Conservation (phyloP, 768 basidiomycete species). For the Candolleomyces eurysporus region DNA sequence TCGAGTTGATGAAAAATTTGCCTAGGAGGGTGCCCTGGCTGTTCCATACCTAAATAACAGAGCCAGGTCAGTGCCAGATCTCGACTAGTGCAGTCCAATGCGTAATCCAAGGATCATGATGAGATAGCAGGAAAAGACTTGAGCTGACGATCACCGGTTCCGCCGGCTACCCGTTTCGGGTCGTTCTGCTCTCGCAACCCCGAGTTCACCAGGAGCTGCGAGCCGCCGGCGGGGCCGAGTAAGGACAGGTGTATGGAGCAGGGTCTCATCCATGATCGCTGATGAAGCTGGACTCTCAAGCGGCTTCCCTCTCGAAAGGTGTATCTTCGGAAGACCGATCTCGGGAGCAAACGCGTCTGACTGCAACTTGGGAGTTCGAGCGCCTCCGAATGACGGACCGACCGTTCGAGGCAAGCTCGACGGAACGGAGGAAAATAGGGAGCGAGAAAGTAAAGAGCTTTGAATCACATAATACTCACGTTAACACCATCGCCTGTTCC, state of each 20-base stretch:
- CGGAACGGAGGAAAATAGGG: neutral
- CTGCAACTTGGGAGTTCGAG: too few species aligned
- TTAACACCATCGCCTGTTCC: conserved; percentile 71
- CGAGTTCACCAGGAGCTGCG: too few species aligned
- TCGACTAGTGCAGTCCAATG: neutral
- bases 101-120: neutral
- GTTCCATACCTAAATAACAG: conserved; percentile 44
- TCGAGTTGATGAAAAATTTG: conserved; percentile 56
- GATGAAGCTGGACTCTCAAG: too few species aligned
- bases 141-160: too few species aligned
- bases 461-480: conserved; percentile 26
- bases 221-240: too few species aligned
- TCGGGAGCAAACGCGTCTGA: too few species aligned
- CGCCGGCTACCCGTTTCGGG: too few species aligned
- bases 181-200: too few species aligned
- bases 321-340: too few species aligned
- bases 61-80: neutral
- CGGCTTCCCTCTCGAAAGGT: too few species aligned
- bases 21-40: conserved; percentile 52
- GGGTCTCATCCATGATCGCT: neutral
- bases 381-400: too few species aligned
- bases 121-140: neutral
- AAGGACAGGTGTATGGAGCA: neutral
- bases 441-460: neutral
- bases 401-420: too few species aligned